Percentiles rank a stretch among this genome's conserved stretches.
phyloP scores from a whole-genome alignment of 805 yeast genomes.

The Cyberlindnera misumaiensis region DNA sequence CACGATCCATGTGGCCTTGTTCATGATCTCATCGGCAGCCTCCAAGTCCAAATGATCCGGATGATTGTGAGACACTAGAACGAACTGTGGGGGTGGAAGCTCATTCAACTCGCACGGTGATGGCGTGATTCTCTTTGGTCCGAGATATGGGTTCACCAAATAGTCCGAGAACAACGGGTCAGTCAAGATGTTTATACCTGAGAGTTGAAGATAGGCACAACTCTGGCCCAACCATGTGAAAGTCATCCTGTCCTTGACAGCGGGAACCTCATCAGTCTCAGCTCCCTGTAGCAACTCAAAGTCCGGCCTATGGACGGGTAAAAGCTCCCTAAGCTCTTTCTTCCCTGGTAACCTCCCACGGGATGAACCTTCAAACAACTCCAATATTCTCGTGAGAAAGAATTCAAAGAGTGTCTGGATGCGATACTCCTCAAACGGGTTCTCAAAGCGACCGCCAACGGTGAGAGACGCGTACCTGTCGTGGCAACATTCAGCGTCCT shows the following conservation, averaged over 20 bases:
- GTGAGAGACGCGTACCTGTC: slow-evolving; percentile 39
- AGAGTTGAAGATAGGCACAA: slow-evolving; percentile 66
- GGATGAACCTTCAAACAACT: slow-evolving; percentile 53
- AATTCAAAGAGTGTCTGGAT: slow-evolving; percentile 88
- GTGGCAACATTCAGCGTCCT: slow-evolving; percentile 1
- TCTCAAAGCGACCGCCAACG: slow-evolving; percentile 77
- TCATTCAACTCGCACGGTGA: slow-evolving; percentile 61
- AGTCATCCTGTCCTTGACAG: slow-evolving; percentile 40
- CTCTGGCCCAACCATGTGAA: slow-evolving; percentile 95
- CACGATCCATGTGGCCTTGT: slow-evolving; percentile 71
- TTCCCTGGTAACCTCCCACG: slow-evolving; percentile 52
- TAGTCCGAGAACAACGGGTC: slow-evolving; percentile 77
- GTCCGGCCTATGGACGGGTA: slow-evolving; percentile 56
- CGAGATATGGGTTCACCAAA: slow-evolving; percentile 54
- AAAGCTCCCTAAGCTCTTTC: slow-evolving; percentile 41
- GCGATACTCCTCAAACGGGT: slow-evolving; percentile 86
- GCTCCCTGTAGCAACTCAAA: slow-evolving; percentile 20
- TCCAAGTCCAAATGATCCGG: slow-evolving; percentile 86
- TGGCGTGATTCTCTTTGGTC: slow-evolving; percentile 82
- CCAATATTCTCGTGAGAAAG: slow-evolving; percentile 62
- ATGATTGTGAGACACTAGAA: slow-evolving; percentile 86
- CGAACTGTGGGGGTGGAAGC: slow-evolving; percentile 62
- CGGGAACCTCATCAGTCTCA: slow-evolving; percentile 25
- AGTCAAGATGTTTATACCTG: slow-evolving; percentile 69
- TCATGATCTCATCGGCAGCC: slow-evolving; percentile 47